These are phyloP conservation scores for Tuber magnatum DNA, from an alignment of 495 filamentous ascomycete species.

Conservation along the genomic window DNA sequence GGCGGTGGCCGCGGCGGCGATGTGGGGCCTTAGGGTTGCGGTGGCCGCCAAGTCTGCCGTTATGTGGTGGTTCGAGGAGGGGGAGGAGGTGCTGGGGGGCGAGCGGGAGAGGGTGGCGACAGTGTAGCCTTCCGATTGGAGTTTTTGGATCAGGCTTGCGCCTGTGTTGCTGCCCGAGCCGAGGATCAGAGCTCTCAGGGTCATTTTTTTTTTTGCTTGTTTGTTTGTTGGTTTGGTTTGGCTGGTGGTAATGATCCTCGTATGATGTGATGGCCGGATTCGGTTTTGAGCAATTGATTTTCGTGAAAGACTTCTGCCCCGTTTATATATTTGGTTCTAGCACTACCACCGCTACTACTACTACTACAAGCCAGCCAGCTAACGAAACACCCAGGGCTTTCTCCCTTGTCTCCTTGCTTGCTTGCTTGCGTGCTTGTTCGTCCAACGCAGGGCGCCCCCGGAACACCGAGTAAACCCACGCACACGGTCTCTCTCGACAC, in stretches of 20 bases:
- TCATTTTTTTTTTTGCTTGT: slow-evolving; percentile 8
- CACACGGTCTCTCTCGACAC: not conserved
- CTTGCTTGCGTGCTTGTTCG: not conserved
- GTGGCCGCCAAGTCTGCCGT: slow-evolving; percentile 13
- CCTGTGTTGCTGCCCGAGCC: slow-evolving; percentile 15
- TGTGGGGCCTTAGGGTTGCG: not conserved
- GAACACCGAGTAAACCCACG: not conserved
- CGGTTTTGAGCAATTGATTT: not conserved
- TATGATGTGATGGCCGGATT: not conserved
- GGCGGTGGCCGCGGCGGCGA: not conserved
- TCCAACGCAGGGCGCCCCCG: not conserved
- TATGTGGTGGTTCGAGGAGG: not conserved
- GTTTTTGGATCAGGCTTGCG: slow-evolving; percentile 16
- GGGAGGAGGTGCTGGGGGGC: not conserved
- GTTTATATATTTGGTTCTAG: not conserved
- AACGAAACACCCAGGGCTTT: not conserved
- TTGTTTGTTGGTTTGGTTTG: not conserved
- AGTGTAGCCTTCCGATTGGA: slow-evolving; percentile 15
- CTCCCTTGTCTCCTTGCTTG: not conserved
- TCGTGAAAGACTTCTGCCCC: not conserved
- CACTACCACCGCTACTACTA: not conserved
- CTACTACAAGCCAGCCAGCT: not conserved
- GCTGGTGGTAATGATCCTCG: not conserved
- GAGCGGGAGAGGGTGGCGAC: slow-evolving; percentile 17
- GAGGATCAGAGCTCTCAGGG: slow-evolving; percentile 17